These are phyloP conservation scores for Nicotiana knightiana DNA, from an alignment of 257 asterid genomes.

Conservation along the genomic window DNA sequence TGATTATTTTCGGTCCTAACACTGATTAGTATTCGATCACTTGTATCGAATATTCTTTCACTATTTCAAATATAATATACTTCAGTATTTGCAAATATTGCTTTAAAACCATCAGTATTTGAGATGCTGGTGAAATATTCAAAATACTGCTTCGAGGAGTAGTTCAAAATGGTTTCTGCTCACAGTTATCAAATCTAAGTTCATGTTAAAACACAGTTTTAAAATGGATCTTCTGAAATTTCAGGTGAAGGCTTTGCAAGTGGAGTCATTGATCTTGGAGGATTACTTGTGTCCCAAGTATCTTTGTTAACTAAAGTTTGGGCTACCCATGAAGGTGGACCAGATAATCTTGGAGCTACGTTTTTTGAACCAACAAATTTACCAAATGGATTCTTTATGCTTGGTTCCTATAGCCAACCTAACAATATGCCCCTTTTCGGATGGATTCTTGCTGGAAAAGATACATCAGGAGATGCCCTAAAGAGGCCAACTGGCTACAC, in stretches of 20 bases:
- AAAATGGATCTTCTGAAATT: not conserved
- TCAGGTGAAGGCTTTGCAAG: conserved; percentile 25
- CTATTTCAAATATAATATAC: not conserved
- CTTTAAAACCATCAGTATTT: not conserved
- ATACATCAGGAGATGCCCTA: not conserved
- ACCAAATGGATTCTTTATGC: conserved; percentile 26
- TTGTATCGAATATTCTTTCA: not conserved
- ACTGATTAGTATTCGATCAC: not conserved
- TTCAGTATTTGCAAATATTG: not conserved
- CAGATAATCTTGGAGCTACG: conserved; percentile 23
- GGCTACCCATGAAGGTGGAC: conserved; percentile 30
- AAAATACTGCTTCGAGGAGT: not conserved
- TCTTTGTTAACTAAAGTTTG: conserved; percentile 23
- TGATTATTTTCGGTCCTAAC: no score
- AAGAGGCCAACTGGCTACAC: conserved; percentile 24
- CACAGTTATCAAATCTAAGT: not conserved
- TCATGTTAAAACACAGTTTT: not conserved
- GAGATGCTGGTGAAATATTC: not conserved
- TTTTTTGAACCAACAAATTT: conserved; percentile 27
- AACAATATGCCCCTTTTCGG: conserved; percentile 28
- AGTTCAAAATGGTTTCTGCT: not conserved
- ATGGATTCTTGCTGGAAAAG: conserved; percentile 26
- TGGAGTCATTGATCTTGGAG: conserved; percentile 34
- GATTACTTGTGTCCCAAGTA: conserved; percentile 25
- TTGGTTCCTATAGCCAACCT: conserved; percentile 28